These are phyloP conservation scores for Prunus mume DNA, from an alignment of 306 rosid species.

Conservation along the genomic window DNA sequence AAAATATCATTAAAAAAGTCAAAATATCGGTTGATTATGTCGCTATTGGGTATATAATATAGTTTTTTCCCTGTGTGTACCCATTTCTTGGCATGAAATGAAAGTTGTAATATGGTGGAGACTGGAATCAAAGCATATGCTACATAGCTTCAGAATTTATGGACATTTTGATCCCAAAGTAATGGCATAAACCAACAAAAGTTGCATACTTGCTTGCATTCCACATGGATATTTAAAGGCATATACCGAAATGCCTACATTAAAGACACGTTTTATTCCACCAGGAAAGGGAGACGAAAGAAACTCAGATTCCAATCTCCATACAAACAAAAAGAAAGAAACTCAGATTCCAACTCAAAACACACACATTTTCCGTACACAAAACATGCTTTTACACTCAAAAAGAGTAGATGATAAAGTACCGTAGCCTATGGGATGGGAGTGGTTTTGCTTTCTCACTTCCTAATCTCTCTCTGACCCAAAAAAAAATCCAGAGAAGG, in stretches of 20 bases:
- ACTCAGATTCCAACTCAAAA: background rate
- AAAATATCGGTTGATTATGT: background rate
- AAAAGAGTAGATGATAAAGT: background rate
- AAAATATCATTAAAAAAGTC: background rate
- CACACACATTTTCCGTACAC: slow-evolving; percentile 6
- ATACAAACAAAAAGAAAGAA: background rate
- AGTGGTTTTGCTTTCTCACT: slow-evolving; percentile 33
- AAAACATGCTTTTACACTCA: slow-evolving; percentile 10
- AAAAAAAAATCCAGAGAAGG: background rate
- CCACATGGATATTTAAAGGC: background rate
- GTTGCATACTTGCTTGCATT: background rate
- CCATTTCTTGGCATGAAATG: background rate
- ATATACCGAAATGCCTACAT: background rate
- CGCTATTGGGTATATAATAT: background rate
- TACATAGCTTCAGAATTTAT: background rate
- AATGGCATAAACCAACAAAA: background rate
- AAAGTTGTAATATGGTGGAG: background rate
- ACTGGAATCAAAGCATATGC: slow-evolving; percentile 16
- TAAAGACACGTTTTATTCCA: background rate
- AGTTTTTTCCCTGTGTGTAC: background rate
- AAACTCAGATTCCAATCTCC: background rate
- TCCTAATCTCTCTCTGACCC: slow-evolving; percentile 20
- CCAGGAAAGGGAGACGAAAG: too few species aligned
- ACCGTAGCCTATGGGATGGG: background rate
- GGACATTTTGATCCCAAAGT: background rate